Conservation (phyloP, 2,329 filamentous ascomycete species). For the Colletotrichum gigasporum region DNA sequence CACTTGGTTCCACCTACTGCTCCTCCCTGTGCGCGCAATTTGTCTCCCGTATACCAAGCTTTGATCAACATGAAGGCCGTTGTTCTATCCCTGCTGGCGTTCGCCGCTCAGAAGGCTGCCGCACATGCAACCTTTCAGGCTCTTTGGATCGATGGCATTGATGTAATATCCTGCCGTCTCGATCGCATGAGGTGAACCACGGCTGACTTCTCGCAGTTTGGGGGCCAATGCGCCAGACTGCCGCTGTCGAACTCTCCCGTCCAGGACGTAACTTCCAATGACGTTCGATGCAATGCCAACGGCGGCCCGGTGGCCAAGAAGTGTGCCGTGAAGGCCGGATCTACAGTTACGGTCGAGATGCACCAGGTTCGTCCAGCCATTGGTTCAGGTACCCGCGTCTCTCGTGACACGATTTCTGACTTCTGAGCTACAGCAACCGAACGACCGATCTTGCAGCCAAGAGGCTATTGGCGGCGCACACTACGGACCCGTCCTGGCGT, state of each 20-base stretch:
- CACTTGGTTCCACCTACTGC: background rate
- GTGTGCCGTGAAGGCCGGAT: conserved; percentile 53
- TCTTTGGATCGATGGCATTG: conserved; percentile 53
- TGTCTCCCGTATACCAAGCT: background rate
- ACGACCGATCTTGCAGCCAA: conserved; percentile 51
- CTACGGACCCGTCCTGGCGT: conserved; percentile 59
- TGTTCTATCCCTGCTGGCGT: conserved; percentile 41
- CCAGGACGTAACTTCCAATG: conserved; percentile 47
- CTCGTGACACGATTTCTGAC: background rate
- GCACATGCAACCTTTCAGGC: conserved; percentile 62
- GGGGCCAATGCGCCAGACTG: conserved; percentile 24
- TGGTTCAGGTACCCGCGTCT: too few relatives aligned
- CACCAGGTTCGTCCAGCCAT: conserved; percentile 46
- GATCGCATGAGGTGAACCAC: background rate
- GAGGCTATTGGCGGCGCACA: conserved; percentile 63
- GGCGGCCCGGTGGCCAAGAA: conserved; percentile 48
- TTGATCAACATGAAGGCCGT: conserved; percentile 46
- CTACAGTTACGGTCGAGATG: conserved; percentile 55
- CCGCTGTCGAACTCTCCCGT: conserved; percentile 50
- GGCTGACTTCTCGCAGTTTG: conserved; percentile 33
- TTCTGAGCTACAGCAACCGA: conserved; percentile 42
- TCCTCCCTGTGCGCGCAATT: background rate
- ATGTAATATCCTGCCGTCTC: conserved; percentile 43
- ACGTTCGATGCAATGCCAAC: conserved; percentile 53
- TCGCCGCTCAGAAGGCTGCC: conserved; percentile 48